Conservation (phyloP, 352 stramenopile species). For the Pythium diclinum region DNA sequence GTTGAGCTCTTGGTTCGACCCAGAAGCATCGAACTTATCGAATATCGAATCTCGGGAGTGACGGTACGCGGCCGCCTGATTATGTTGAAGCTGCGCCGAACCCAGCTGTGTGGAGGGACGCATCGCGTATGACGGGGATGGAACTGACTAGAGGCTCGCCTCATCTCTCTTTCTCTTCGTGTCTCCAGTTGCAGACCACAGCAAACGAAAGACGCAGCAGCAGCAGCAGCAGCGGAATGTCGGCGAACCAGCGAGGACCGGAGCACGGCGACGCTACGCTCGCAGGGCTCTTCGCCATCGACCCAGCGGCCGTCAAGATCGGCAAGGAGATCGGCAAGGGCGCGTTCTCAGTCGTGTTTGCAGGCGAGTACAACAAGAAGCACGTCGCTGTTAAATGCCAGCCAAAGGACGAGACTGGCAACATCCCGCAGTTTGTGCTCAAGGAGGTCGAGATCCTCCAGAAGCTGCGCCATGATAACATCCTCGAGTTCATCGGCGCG, state of each 20-base stretch:
- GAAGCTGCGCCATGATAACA: slow-evolving; percentile 60
- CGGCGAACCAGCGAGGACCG: slow-evolving; percentile 32
- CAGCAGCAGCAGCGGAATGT: slow-evolving; percentile 23
- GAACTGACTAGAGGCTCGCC: slow-evolving; percentile 20
- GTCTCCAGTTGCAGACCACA: slow-evolving; percentile 2
- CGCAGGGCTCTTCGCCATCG: slow-evolving; percentile 50
- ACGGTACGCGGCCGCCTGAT: slow-evolving; percentile 23
- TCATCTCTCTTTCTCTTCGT: slow-evolving; percentile 1
- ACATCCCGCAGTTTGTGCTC: slow-evolving; percentile 71
- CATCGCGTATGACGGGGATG: slow-evolving; percentile 8
- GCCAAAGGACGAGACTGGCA: slow-evolving; percentile 67
- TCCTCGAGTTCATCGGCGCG: slow-evolving; percentile 74
- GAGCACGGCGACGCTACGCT: slow-evolving; percentile 23
- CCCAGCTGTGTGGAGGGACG: not conserved
- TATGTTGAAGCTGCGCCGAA: slow-evolving; percentile 26
- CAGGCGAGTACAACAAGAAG: slow-evolving; percentile 66
- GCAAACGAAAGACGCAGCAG: not conserved
- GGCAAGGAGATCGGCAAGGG: slow-evolving; percentile 82
- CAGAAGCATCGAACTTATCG: not conserved
- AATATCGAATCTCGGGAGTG: slow-evolving; percentile 18
- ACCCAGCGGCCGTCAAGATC: slow-evolving; percentile 61
- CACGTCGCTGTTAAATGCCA: slow-evolving; percentile 85
- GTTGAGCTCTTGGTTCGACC: no score
- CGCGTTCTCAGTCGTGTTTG: slow-evolving; percentile 79
- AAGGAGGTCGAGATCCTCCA: slow-evolving; percentile 74